phyloP scores from a whole-genome alignment of 129 eudicot species.

The Tanacetum coccineum region DNA sequence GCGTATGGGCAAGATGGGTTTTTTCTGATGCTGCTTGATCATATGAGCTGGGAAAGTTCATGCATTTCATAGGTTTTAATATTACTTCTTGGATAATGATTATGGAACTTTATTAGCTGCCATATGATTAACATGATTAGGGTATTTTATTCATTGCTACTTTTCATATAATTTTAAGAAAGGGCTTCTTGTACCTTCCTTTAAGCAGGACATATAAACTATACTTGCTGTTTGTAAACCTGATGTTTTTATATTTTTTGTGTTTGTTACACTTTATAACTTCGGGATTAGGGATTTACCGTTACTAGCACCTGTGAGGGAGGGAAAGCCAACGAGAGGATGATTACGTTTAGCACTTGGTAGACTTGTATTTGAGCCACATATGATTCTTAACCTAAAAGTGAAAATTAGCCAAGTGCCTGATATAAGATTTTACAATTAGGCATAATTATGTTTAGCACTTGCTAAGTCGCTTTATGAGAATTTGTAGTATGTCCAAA shows the following conservation, averaged over 20 bases:
- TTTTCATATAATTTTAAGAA: conserved; percentile 3
- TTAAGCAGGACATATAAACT: background rate
- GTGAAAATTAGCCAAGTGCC: background rate
- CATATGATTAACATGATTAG: conserved; percentile 33
- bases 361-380: conserved; percentile 3
- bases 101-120: conserved; percentile 30
- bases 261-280: conserved; percentile 1
- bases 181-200: background rate
- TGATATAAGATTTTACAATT: too few species aligned
- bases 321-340: background rate
- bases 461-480: conserved; percentile 1
- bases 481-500: conserved; percentile 4
- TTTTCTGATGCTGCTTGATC: conserved; percentile 21
- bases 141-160: conserved; percentile 13
- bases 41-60: conserved; percentile 30
- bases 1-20: conserved; percentile 6
- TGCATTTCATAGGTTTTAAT: background rate
- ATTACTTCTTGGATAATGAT: conserved; percentile 17
- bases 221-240: conserved; percentile 1
- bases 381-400: conserved; percentile 13
- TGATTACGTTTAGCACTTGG: conserved; percentile 1
- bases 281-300: background rate
- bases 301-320: conserved; percentile 4
- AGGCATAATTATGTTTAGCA: background rate
- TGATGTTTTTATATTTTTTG: background rate